Evolutionary conservation across 371 early-diverging fungal species (phyloP).

Genomic region (Haplosporangium sp.): DNA sequence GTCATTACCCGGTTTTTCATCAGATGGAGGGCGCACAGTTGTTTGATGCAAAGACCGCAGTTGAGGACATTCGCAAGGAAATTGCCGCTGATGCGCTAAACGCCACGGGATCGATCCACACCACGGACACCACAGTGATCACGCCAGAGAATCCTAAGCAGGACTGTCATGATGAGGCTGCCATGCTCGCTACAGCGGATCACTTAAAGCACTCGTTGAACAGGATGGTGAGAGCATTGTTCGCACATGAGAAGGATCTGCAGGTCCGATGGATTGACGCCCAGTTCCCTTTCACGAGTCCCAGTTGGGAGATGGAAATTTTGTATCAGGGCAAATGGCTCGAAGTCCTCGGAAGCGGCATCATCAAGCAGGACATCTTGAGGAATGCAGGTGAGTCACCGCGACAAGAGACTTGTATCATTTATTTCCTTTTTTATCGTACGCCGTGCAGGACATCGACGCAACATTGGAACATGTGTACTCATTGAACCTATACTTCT

Average conservation of each 20-base stretch:
- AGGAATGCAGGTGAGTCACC: constrained; percentile 68
- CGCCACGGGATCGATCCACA: constrained; percentile 54
- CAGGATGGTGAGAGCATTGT: constrained; percentile 78
- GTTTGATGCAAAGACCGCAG: constrained; percentile 57
- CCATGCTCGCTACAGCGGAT: constrained; percentile 65
- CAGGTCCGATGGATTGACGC: constrained; percentile 96
- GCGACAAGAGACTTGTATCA: neutral
- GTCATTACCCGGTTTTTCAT: constrained; percentile 98
- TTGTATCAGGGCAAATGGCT: constrained; percentile 94
- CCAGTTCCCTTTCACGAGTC: constrained; percentile 96
- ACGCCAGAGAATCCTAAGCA: constrained; percentile 70
- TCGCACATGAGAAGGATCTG: constrained; percentile 73
- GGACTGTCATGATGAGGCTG: constrained; percentile 62
- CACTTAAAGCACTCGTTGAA: constrained; percentile 87
- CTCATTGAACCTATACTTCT: neutral
- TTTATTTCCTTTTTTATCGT: neutral
- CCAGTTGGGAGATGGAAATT: constrained; percentile 97
- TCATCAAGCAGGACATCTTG: constrained; percentile 88
- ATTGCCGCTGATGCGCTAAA: constrained; percentile 13
- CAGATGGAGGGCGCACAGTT: constrained; percentile 94
- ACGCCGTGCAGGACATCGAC: neutral
- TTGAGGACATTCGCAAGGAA: constrained; percentile 30
- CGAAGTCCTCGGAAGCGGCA: constrained; percentile 95
- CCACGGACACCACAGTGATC: constrained; percentile 67
- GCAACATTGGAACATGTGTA: neutral